Evolutionary conservation across 495 filamentous ascomycete species (phyloP).

Genomic region (Xylaria longipes): DNA sequence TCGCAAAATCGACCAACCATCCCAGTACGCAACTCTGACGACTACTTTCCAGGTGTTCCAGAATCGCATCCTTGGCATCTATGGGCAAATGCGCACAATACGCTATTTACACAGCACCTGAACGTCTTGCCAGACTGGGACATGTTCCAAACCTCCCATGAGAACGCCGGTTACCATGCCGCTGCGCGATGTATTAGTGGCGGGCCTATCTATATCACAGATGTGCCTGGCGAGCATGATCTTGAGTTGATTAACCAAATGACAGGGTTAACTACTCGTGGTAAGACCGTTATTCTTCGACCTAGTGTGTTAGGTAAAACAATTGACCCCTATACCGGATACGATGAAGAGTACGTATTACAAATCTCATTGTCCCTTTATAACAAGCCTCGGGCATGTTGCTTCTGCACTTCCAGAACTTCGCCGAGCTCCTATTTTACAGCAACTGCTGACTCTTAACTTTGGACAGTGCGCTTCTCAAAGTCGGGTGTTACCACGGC

Average conservation of each 20-base stretch:
- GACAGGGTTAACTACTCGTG: constrained; percentile 68
- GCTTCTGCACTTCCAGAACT: neutral
- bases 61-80: constrained; percentile 91
- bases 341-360: constrained; percentile 62
- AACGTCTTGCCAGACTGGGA: constrained; percentile 85
- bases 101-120: constrained; percentile 72
- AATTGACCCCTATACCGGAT: constrained; percentile 74
- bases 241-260: constrained; percentile 76
- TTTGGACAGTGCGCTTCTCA: constrained; percentile 60
- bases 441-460: neutral
- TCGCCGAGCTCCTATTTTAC: neutral
- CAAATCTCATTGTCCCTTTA: neutral
- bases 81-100: constrained; percentile 90
- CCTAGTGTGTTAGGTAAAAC: constrained; percentile 73
- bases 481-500: constrained; percentile 75
- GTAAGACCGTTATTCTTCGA: constrained; percentile 76
- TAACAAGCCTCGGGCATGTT: neutral
- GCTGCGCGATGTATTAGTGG: constrained; percentile 89
- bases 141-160: constrained; percentile 93
- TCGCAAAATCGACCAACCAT: constrained; percentile 72
- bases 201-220: constrained; percentile 92
- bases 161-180: constrained; percentile 81
- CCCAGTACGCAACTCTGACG: constrained; percentile 86
- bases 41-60: constrained; percentile 85
- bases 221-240: constrained; percentile 82